A percentile compares a stretch with the other conserved stretches of the same genome.
These are phyloP conservation scores for Cladosporium sphaerospermum DNA, from an alignment of 2,329 filamentous ascomycete genomes.

Conservation along the genomic window DNA sequence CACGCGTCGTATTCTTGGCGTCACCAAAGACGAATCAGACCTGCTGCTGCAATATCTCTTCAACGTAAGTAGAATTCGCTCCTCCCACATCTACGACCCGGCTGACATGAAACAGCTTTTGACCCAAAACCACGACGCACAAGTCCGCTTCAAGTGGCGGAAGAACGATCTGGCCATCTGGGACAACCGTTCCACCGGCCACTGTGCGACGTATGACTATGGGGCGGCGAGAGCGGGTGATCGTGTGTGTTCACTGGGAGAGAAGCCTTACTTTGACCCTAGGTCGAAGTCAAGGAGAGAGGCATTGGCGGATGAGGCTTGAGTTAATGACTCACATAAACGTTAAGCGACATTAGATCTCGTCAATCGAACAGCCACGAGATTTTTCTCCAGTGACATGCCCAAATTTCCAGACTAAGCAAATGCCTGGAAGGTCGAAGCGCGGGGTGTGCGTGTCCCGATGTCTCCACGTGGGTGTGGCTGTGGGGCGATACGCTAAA, in stretches of 20 bases:
- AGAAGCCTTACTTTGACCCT: conserved; percentile 50
- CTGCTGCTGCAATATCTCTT: conserved; percentile 69
- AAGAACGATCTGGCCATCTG: conserved; percentile 50
- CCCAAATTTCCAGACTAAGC: background rate
- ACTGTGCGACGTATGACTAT: conserved; percentile 60
- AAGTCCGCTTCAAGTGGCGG: conserved; percentile 49
- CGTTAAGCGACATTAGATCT: background rate
- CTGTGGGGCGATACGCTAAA: background rate
- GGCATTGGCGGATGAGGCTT: background rate
- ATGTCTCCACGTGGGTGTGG: background rate
- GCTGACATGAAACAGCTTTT: conserved; percentile 39
- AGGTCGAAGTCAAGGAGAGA: conserved; percentile 40
- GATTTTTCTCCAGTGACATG: background rate
- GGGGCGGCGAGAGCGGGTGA: conserved; percentile 46
- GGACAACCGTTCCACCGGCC: conserved; percentile 58
- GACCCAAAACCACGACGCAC: conserved; percentile 46
- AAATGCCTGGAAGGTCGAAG: background rate
- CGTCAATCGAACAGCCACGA: background rate
- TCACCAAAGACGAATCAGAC: conserved; percentile 83
- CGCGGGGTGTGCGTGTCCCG: background rate
- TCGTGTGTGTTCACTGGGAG: conserved; percentile 50
- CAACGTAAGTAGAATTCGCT: conserved; percentile 56
- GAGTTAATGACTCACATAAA: background rate
- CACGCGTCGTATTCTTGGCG: conserved; percentile 50
- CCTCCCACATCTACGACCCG: conserved; percentile 4